These are phyloP conservation scores for Sporobolus alterniflorus DNA, from an alignment of 202 grass and related monocot species.

Conservation along the genomic window DNA sequence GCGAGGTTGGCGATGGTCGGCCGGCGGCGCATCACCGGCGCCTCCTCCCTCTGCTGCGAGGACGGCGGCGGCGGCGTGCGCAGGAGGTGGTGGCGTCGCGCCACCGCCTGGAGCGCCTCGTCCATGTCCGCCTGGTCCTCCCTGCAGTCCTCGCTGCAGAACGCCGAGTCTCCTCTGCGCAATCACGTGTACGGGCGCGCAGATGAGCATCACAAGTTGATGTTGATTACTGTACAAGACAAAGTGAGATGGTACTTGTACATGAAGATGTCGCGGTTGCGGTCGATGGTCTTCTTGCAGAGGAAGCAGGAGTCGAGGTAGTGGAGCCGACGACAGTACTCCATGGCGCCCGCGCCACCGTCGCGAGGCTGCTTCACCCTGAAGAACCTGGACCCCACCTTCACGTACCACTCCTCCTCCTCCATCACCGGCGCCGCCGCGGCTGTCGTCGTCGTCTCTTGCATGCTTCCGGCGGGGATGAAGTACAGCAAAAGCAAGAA, in stretches of 20 bases:
- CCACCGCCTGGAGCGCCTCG: conserved; percentile 52
- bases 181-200: neutral
- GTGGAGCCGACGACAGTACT: conserved; percentile 25
- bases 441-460: neutral
- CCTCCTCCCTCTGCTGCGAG: neutral
- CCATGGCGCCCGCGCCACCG: neutral
- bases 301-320: conserved; percentile 70
- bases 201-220: neutral
- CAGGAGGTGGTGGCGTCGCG: conserved; percentile 38
- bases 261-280: conserved; percentile 71
- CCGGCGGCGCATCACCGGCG: conserved; percentile 35
- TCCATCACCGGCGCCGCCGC: neutral
- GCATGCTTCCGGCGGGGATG: neutral
- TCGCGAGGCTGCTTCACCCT: neutral
- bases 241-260: too few species aligned
- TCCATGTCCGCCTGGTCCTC: conserved; percentile 78
- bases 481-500: neutral
- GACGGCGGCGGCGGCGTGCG: neutral
- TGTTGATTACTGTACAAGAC: too few species aligned
- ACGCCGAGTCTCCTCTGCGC: conserved; percentile 67
- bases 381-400: conserved; percentile 52
- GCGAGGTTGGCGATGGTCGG: conserved; percentile 66
- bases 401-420: conserved; percentile 38
- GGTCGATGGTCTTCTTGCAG: conserved; percentile 66
- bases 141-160: conserved; percentile 81